Evolutionary conservation across 192 early-diverging fungal species (phyloP).

Genomic region (Lobulomyces angularis): DNA sequence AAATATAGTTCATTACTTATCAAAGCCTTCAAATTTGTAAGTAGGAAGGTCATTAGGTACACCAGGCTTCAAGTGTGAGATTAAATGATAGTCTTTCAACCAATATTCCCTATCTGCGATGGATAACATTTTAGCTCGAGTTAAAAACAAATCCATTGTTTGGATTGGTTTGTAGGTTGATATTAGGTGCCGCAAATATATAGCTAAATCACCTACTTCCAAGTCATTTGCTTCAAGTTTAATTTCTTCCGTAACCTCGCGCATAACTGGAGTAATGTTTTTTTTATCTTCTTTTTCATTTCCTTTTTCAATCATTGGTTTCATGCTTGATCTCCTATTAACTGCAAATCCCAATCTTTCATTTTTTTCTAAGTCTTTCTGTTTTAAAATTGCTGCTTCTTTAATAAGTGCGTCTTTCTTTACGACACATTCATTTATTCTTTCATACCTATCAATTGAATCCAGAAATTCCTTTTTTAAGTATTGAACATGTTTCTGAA

Average conservation of each 20-base stretch:
- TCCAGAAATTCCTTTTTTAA: slow-evolving; percentile 28
- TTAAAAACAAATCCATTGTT: slow-evolving; percentile 24
- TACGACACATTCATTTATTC: slow-evolving; percentile 11
- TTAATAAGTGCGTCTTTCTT: slow-evolving; percentile 4
- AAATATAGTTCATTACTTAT: neutral
- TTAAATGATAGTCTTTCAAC: slow-evolving; percentile 28
- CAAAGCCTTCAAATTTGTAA: slow-evolving; percentile 21
- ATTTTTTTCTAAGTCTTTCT: slow-evolving; percentile 11
- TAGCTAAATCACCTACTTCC: slow-evolving; percentile 13
- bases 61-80: slow-evolving; percentile 20
- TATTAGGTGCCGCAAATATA: slow-evolving; percentile 18
- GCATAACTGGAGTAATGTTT: slow-evolving; percentile 8
- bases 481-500: slow-evolving; percentile 22
- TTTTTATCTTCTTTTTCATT: slow-evolving; percentile 5
- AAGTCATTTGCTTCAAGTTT: slow-evolving; percentile 16
- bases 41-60: slow-evolving; percentile 13
- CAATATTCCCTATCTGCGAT: slow-evolving; percentile 26
- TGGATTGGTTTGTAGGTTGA: slow-evolving; percentile 9
- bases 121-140: slow-evolving; percentile 20
- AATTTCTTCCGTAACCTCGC: slow-evolving; percentile 9
- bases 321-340: slow-evolving; percentile 9
- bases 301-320: slow-evolving; percentile 4
- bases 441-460: slow-evolving; percentile 24
- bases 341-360: slow-evolving; percentile 14
- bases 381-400: neutral